These are phyloP conservation scores for Cucumis sativus DNA, from an alignment of 306 rosid genomes.

Conservation along the genomic window DNA sequence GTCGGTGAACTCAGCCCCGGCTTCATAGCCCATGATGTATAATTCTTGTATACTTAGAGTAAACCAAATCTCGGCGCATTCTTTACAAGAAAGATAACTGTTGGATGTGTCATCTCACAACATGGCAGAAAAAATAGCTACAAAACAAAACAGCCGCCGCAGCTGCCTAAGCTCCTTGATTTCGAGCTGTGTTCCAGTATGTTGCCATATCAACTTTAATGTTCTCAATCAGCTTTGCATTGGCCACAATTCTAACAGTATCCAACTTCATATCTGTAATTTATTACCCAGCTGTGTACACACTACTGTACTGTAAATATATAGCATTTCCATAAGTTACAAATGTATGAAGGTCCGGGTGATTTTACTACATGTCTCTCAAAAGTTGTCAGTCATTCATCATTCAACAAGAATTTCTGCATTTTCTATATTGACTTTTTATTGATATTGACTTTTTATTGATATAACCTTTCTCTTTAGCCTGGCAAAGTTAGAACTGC, in stretches of 20 bases:
- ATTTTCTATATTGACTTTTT: not conserved
- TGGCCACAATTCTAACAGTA: conserved; percentile 23
- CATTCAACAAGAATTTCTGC: not conserved
- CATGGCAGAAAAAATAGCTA: conserved; percentile 16
- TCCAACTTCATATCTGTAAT: conserved; percentile 39
- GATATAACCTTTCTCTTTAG: not conserved
- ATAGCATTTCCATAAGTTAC: conserved; percentile 5
- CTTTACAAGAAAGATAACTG: conserved; percentile 15
- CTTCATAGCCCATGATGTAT: conserved; percentile 2
- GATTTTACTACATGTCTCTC: not conserved
- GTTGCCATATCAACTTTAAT: conserved; percentile 6
- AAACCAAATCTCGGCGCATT: conserved; percentile 32
- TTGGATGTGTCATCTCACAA: conserved; percentile 22
- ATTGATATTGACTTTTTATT: not conserved
- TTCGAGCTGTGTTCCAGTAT: conserved; percentile 17
- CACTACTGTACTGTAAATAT: conserved; percentile 7
- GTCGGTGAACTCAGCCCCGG: conserved; percentile 25
- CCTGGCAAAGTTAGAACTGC: not conserved
- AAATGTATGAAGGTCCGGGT: conserved; percentile 1
- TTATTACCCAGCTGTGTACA: conserved; percentile 26
- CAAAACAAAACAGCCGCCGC: conserved; percentile 10
- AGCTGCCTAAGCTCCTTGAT: conserved; percentile 4
- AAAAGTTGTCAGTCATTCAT: not conserved
- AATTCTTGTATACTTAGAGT: conserved; percentile 29
- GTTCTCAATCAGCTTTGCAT: conserved; percentile 36